Conservation (phyloP, 306 rosid genomes). For the Crataegus laevigata region DNA sequence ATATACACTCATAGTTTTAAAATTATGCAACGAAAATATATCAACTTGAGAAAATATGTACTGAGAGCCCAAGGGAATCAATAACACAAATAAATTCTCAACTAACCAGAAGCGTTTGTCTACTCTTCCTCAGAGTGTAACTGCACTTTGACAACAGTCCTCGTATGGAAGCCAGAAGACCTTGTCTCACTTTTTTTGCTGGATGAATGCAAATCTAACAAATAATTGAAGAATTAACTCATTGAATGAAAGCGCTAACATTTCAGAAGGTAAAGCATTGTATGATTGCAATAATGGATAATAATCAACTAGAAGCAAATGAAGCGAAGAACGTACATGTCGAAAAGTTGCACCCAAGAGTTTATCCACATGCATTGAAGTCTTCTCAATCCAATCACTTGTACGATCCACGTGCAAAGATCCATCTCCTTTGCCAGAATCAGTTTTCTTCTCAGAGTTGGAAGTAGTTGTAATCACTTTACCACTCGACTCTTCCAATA, state of each 20-base stretch:
- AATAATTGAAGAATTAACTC: constrained; percentile 19
- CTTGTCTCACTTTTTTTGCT: constrained; percentile 70
- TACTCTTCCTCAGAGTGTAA: constrained; percentile 52
- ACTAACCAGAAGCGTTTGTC: constrained; percentile 93
- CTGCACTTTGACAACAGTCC: constrained; percentile 67
- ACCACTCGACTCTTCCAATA: constrained; percentile 29
- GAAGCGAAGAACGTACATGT: constrained; percentile 45
- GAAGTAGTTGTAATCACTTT: constrained; percentile 26
- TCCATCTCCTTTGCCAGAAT: constrained; percentile 33
- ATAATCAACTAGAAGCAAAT: not conserved
- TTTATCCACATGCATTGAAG: constrained; percentile 58
- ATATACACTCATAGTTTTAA: not conserved
- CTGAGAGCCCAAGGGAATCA: constrained; percentile 16
- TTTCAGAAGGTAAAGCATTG: not conserved
- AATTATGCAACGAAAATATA: not conserved
- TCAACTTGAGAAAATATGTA: not conserved
- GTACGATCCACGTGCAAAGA: constrained; percentile 73
- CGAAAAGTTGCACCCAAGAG: constrained; percentile 67
- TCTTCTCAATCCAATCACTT: constrained; percentile 68
- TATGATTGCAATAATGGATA: not conserved
- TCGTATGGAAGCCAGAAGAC: constrained; percentile 64
- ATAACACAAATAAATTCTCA: constrained; percentile 4
- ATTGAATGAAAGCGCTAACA: constrained; percentile 1
- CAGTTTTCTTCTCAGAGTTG: constrained; percentile 30
- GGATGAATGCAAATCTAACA: constrained; percentile 85